Evolutionary conservation across 768 basidiomycete species (phyloP).

Genomic region (Mycena amicta): DNA sequence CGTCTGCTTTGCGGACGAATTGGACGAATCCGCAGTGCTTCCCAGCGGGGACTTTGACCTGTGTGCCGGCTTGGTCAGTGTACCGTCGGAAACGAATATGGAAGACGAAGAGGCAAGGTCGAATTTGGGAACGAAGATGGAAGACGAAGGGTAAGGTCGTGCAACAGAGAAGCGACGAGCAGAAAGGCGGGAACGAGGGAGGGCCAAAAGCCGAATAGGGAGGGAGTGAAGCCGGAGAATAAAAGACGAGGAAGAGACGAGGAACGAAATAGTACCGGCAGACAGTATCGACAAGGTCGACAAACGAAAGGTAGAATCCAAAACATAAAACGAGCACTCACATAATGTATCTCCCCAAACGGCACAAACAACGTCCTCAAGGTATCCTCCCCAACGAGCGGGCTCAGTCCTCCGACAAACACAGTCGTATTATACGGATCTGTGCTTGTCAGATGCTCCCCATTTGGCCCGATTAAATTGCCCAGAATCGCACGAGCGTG

Average conservation of each 20-base stretch:
- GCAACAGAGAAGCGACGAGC: no score
- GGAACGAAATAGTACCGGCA: no score
- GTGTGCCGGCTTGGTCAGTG: slow-evolving; percentile 2
- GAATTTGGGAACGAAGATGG: no score
- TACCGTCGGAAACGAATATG: no score
- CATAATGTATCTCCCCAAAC: slow-evolving; percentile 94
- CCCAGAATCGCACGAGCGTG: slow-evolving; percentile 83
- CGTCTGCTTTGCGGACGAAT: slow-evolving; percentile 89
- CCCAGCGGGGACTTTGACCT: slow-evolving; percentile 94
- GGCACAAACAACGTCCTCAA: slow-evolving; percentile 87
- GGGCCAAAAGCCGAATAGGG: no score
- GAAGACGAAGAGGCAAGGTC: no score
- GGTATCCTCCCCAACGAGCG: slow-evolving; percentile 89
- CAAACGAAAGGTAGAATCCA: no score
- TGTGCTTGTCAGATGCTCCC: slow-evolving; percentile 82
- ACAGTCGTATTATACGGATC: slow-evolving; percentile 98
- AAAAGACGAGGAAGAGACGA: no score
- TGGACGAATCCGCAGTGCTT: slow-evolving; percentile 97
- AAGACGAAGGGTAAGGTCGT: no score
- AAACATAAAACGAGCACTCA: slow-evolving; percentile 46
- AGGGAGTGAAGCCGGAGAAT: no score
- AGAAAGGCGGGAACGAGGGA: no score
- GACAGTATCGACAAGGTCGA: no score
- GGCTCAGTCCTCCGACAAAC: slow-evolving; percentile 89
- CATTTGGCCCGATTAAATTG: slow-evolving; percentile 83